Evolutionary conservation across 2,329 filamentous ascomycete species (phyloP), one percentile per base, ranked within the genome.

Genomic region (Sporothrix brunneoviolacea): DNA sequence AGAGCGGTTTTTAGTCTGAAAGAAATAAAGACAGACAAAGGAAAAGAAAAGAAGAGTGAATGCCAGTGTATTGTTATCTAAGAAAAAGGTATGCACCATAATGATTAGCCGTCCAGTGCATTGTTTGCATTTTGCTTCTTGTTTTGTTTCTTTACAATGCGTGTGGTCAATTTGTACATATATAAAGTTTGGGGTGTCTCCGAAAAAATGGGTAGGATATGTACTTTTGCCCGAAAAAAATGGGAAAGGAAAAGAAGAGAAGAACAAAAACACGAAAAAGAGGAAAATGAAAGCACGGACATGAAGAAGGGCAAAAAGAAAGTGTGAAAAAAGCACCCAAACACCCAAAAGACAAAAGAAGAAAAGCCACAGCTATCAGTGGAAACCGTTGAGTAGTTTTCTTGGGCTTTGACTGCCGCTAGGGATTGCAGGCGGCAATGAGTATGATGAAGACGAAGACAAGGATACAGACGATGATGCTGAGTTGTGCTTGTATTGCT

Each of bases 331-430:
- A 33, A 37, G 33, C 24, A 18, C 36, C 33, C n/a, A 40, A 32
- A 18, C 36, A 41, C 16, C 13, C 9, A 13, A 44, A 42, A 44
- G 4, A 13, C 12, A 13, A 36, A 36, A 30, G 15, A 19, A 38
- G 19, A 38, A 32, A 41, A 36, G n/a, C 5, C 24, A 48, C 16
- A 16, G 10, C 8, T 16, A n/a, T 21, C 16, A n/a, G 6, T 47
- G 50, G 13, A 39, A 37, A 27, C 48, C 48, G 15, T 52, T 52
- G 15, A 36, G 24, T 16, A 22, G 5, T 16, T 52, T 55, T 21
- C 21, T 42, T 30, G 54, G 44, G 45, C 44, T 51, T 15, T 42
- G 38, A 30, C 49, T 54, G 33, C 51, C 51, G 33, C 18, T 22
- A 6, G 46, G 38, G 4, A 41, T 3, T 19, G 18, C 35, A 7